Conservation (phyloP, 164 flowering plant species). For the Piper betle region DNA sequence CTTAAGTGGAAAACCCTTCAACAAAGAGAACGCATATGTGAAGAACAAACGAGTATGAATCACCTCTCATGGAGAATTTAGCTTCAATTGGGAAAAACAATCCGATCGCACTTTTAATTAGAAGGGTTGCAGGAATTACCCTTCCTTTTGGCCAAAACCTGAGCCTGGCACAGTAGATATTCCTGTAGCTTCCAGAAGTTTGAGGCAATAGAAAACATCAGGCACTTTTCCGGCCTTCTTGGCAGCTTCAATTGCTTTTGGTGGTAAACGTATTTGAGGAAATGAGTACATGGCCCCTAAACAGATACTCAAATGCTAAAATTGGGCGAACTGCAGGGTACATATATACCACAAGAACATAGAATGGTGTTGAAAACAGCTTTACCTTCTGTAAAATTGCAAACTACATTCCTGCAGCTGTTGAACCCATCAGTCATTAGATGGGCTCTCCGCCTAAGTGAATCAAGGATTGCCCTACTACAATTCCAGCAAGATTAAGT, state of each 20-base stretch:
- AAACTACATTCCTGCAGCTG: slow-evolving; percentile 93
- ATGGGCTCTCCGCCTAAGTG: slow-evolving; percentile 81
- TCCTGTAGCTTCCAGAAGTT: slow-evolving; percentile 95
- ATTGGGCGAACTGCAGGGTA: neutral
- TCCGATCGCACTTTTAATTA: too few relatives aligned
- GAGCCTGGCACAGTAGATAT: slow-evolving; percentile 99
- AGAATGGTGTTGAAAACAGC: neutral
- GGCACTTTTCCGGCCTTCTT: slow-evolving; percentile 76
- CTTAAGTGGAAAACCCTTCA: slow-evolving; percentile 85
- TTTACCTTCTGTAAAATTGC: slow-evolving; percentile 94
- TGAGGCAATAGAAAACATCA: slow-evolving; percentile 94
- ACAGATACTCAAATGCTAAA: neutral
- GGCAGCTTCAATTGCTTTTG: slow-evolving; percentile 86
- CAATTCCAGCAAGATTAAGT: slow-evolving; percentile 5
- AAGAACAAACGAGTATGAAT: too few relatives aligned
- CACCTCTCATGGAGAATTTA: too few relatives aligned
- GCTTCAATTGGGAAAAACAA: too few relatives aligned
- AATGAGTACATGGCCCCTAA: slow-evolving; percentile 99
- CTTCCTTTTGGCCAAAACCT: slow-evolving; percentile 98
- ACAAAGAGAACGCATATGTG: too few relatives aligned
- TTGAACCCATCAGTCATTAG: slow-evolving; percentile 98
- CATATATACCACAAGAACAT: neutral
- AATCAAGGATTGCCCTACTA: slow-evolving; percentile 89
- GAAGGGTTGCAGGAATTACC: slow-evolving; percentile 32
- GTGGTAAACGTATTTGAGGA: slow-evolving; percentile 91